A percentile compares a stretch with the other conserved stretches of the same genome.
Conservation (phyloP, 1,139 yeast genomes). For the Kodamaea fungicola region DNA sequence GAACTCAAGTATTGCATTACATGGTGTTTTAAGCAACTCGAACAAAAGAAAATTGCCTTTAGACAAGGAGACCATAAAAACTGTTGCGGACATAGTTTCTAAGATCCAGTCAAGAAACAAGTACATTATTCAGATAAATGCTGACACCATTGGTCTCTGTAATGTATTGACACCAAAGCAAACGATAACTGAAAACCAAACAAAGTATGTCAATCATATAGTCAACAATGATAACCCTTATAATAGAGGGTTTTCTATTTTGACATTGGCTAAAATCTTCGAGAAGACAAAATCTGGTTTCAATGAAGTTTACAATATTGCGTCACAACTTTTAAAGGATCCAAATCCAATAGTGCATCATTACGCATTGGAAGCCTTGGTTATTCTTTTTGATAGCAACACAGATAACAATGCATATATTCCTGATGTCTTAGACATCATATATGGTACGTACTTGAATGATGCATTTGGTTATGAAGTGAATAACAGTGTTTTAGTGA, state of each 20-base stretch:
- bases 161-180: slow-evolving; percentile 38
- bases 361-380: slow-evolving; percentile 63
- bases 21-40: slow-evolving; percentile 48
- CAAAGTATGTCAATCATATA: slow-evolving; percentile 56
- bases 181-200: slow-evolving; percentile 44
- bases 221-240: slow-evolving; percentile 56
- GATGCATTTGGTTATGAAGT: slow-evolving; percentile 47
- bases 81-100: slow-evolving; percentile 58
- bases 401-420: slow-evolving; percentile 47
- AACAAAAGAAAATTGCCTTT: slow-evolving; percentile 23
- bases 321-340: slow-evolving; percentile 63
- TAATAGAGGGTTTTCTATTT: slow-evolving; percentile 60
- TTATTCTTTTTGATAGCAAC: slow-evolving; percentile 54
- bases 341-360: slow-evolving; percentile 83
- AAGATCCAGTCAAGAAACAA: slow-evolving; percentile 39
- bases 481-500: slow-evolving; percentile 21
- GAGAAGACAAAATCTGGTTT: slow-evolving; percentile 34
- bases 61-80: slow-evolving; percentile 45
- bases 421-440: slow-evolving; percentile 40
- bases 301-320: slow-evolving; percentile 50
- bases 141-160: slow-evolving; percentile 67
- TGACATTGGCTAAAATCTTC: slow-evolving; percentile 60
- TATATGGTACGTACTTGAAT: slow-evolving; percentile 46
- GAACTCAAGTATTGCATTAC: slow-evolving; percentile 62
- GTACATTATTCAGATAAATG: slow-evolving; percentile 47